Evolutionary conservation across 2,329 filamentous ascomycete species (phyloP), one percentile per base, ranked within the genome.

Genomic region (Sporothrix humicola): DNA sequence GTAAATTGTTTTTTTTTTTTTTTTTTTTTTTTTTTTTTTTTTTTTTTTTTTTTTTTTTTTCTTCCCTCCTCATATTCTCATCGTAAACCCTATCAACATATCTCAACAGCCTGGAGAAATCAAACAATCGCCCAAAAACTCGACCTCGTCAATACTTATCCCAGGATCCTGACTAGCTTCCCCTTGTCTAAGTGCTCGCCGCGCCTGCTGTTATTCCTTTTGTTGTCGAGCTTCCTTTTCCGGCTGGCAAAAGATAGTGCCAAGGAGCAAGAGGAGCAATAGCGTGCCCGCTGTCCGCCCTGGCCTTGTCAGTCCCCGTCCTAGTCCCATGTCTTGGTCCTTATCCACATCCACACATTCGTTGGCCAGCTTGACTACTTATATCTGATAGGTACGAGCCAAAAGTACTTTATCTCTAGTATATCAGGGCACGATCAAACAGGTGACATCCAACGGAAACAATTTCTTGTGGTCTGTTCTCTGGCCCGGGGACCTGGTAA

Each of bases 221-320:
- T 52, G 31, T 17, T 48, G 5, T 44, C 5, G 54, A 71, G 69
- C 69, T 71, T 20, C 69, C 69, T 50, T n/a, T 61, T 71, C 69
- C 69, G 54, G 69, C 69, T 23, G 54, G 42, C 69, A 61, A 61
- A 42, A 58, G 66, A 71, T 71, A 50, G 69, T 54, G 42, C 68
- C 68, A 70, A 54, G 37, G 37, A 42, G 37, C 52, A 70, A 70
- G 58, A 59, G 37, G 31, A 23, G 68, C 52, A 23, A 44, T 23
- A 23, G 23, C 48, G 42, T 69, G 66, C 23, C 12, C 63, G n/a
- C 31, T 37, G 31, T 37, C 31, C 63, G 42, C n/a, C 17, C 37
- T 65, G 59, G 59, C 9, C 31, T 8, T 17, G 5, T 12, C 31
- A 12, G 59, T 9, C 59, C 37, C 37, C 7, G 13, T 13, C n/a